These are phyloP conservation scores for Naganishia friedmannii DNA, from an alignment of 768 basidiomycete genomes.

Conservation along the genomic window DNA sequence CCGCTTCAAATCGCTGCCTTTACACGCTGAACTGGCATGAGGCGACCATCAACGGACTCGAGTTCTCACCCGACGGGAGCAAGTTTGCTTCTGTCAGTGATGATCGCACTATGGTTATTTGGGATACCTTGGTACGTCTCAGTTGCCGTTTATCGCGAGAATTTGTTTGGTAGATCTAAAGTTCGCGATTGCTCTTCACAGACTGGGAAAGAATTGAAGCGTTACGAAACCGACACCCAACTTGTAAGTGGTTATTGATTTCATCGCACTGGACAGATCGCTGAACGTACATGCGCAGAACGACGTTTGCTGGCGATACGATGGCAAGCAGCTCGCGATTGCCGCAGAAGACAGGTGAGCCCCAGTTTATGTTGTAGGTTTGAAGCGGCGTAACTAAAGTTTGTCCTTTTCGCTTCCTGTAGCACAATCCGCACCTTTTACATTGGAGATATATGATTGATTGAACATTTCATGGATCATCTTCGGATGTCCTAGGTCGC, in stretches of 20 bases:
- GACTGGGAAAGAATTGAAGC: conserved; percentile 29
- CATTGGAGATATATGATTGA: conserved; percentile 37
- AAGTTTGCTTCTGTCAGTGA: conserved; percentile 47
- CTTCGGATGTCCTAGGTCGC: no score
- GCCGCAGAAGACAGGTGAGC: conserved; percentile 43
- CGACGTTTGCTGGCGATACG: conserved; percentile 46
- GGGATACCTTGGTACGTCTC: conserved; percentile 45
- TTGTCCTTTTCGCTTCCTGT: no score
- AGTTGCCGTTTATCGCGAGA: background rate
- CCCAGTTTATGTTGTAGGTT: background rate
- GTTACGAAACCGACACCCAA: conserved; percentile 24
- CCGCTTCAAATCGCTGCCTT: conserved; percentile 36
- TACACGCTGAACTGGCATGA: conserved; percentile 40
- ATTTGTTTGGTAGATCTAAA: background rate
- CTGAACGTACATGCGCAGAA: background rate
- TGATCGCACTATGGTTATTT: conserved; percentile 43
- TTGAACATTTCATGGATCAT: no score
- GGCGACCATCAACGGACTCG: conserved; percentile 40
- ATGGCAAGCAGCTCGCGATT: conserved; percentile 46
- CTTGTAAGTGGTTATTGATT: conserved; percentile 1
- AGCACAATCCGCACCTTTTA: conserved; percentile 39
- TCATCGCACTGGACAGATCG: background rate
- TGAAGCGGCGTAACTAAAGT: background rate
- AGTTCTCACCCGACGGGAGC: conserved; percentile 43
- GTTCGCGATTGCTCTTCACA: conserved; percentile 1